phyloP scores from a whole-genome alignment of 768 basidiomycete genomes.

The Lactifluus volemus region DNA sequence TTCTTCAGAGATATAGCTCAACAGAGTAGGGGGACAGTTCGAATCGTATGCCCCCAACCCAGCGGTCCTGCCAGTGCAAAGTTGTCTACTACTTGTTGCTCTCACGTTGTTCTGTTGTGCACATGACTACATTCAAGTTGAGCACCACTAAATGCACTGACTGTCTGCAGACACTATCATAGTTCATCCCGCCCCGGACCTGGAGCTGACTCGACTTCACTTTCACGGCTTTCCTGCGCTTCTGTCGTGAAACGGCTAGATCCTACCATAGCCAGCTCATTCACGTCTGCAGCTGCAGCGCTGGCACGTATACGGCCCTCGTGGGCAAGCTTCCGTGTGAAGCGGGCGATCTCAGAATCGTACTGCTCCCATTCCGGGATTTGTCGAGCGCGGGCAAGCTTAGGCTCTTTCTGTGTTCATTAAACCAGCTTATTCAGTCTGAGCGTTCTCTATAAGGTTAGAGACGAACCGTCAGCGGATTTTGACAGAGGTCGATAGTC shows the following conservation, averaged over 20 bases:
- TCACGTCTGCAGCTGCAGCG: slow-evolving; percentile 59
- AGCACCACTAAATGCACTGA: neutral
- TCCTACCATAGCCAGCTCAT: slow-evolving; percentile 50
- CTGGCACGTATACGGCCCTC: slow-evolving; percentile 62
- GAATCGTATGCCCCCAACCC: too few relatives aligned
- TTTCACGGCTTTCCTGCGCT: neutral
- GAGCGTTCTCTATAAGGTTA: neutral
- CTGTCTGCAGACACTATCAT: neutral
- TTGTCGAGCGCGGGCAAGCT: slow-evolving; percentile 82
- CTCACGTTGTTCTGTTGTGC: neutral
- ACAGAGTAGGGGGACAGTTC: too few relatives aligned
- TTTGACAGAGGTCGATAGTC: slow-evolving; percentile 94
- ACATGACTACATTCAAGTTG: neutral
- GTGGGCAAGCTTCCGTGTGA: slow-evolving; percentile 63
- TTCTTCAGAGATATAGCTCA: neutral
- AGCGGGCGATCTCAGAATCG: slow-evolving; percentile 80
- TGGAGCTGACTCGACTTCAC: neutral
- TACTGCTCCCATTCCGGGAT: slow-evolving; percentile 98
- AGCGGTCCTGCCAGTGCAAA: too few relatives aligned
- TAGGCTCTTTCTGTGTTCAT: slow-evolving; percentile 85
- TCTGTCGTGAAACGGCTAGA: slow-evolving; percentile 17
- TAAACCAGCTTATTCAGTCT: neutral
- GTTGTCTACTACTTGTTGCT: neutral
- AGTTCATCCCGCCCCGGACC: slow-evolving; percentile 8
- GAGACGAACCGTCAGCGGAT: slow-evolving; percentile 75